A percentile compares a stretch with the other conserved stretches of the same genome.
phyloP scores from a whole-genome alignment of 129 eudicot species.

The Chrysanthemum lavandulifolium region DNA sequence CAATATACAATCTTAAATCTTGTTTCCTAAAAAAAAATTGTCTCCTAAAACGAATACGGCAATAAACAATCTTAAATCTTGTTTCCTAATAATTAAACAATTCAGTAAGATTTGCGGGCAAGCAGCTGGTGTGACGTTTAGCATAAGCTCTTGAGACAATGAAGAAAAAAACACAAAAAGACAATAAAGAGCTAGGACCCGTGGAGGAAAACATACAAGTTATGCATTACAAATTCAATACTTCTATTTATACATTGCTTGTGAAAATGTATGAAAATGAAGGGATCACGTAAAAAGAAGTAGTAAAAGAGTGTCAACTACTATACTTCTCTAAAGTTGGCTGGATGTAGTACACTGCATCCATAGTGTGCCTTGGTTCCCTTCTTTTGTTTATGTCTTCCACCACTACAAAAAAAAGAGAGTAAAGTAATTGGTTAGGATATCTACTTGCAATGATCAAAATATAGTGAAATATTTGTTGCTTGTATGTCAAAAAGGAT shows the following conservation, averaged over 20 bases:
- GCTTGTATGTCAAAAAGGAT: not conserved
- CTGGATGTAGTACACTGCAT: constrained; percentile 94
- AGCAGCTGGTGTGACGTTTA: not conserved
- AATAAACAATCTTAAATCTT: constrained; percentile 12
- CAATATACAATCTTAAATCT: not conserved
- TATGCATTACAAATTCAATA: not conserved
- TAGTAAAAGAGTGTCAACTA: constrained; percentile 22
- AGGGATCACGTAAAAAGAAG: constrained; percentile 4
- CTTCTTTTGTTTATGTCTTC: constrained; percentile 93
- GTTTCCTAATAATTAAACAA: not conserved
- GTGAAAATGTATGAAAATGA: constrained; percentile 4
- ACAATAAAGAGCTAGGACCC: not conserved
- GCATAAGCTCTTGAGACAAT: constrained; percentile 14
- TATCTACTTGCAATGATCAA: constrained; percentile 8
- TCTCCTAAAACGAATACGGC: constrained; percentile 7
- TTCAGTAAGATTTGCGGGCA: not conserved
- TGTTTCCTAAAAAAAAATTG: not conserved
- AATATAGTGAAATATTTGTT: constrained; percentile 9
- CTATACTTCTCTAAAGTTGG: constrained; percentile 95
- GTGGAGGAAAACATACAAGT: not conserved
- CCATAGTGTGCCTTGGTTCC: constrained; percentile 87
- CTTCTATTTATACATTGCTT: not conserved
- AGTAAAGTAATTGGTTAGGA: not conserved
- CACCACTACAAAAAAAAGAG: constrained; percentile 58
- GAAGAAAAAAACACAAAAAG: not conserved